Conservation (phyloP, 805 yeast species). For the Teunomyces atbi region DNA sequence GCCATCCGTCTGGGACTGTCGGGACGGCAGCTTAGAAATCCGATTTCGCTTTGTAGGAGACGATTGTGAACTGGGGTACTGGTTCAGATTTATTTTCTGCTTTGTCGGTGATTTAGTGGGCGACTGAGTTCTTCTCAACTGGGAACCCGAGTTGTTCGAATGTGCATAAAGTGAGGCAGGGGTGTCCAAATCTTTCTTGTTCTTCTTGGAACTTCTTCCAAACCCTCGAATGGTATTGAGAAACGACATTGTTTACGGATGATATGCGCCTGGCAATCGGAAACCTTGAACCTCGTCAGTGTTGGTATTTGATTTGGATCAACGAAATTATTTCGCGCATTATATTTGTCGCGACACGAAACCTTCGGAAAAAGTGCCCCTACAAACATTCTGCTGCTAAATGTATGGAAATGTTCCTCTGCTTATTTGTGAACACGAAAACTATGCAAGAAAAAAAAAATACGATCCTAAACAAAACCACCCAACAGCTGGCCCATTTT, state of each 20-base stretch:
- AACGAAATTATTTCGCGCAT: neutral
- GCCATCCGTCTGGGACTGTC: constrained; percentile 4
- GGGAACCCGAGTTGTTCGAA: constrained; percentile 32
- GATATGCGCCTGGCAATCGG: constrained; percentile 1
- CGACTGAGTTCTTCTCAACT: constrained; percentile 35
- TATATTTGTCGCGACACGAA: constrained; percentile 2
- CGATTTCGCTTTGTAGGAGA: constrained; percentile 22
- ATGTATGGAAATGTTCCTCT: neutral
- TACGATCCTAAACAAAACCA: constrained; percentile 21
- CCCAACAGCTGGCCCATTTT: constrained; percentile 86
- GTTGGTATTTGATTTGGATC: neutral
- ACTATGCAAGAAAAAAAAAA: neutral
- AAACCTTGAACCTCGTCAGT: neutral
- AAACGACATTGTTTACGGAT: constrained; percentile 34
- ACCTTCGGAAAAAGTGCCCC: neutral
- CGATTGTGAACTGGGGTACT: constrained; percentile 20
- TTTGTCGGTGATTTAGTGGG: constrained; percentile 46
- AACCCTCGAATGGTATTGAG: constrained; percentile 48
- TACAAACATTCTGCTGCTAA: neutral
- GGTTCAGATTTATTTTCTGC: constrained; percentile 22
- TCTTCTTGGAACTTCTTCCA: constrained; percentile 46
- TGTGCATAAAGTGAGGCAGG: constrained; percentile 32
- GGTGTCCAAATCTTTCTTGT: constrained; percentile 36
- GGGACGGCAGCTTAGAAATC: constrained; percentile 11
- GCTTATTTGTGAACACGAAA: neutral